A percentile compares a stretch with the other conserved stretches of the same genome.
phyloP scores from a whole-genome alignment of 768 basidiomycete species.

The Lanmaoa rubissima region DNA sequence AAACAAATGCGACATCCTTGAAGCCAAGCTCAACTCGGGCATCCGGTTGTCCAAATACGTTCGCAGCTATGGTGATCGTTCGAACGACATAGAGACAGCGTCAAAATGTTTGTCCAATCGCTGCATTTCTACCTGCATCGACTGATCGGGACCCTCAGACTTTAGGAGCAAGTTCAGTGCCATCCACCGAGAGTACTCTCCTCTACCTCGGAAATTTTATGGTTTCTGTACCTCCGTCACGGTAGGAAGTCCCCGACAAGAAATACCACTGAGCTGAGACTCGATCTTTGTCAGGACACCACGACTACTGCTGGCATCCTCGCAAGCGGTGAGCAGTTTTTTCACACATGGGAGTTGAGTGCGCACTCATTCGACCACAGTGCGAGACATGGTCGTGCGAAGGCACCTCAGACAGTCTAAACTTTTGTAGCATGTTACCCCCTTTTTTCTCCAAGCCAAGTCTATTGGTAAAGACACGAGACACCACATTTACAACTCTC shows the following conservation, averaged over 20 bases:
- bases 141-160: conserved; percentile 39
- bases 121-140: not conserved
- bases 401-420: conserved; percentile 75
- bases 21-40: conserved; percentile 61
- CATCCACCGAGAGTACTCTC: conserved; percentile 75
- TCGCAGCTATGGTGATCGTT: conserved; percentile 64
- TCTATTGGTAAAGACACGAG: conserved; percentile 8
- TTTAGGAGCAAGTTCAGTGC: conserved; percentile 70
- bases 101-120: conserved; percentile 52
- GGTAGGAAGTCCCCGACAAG: conserved; percentile 31
- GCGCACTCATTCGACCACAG: conserved; percentile 34
- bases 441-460: not conserved
- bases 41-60: conserved; percentile 66
- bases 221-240: conserved; percentile 78
- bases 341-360: not conserved
- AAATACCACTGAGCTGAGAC: not conserved
- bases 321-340: conserved; percentile 55
- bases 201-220: conserved; percentile 72
- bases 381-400: conserved; percentile 80
- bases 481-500: not conserved
- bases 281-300: conserved; percentile 47
- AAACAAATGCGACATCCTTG: conserved; percentile 79
- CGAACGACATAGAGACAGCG: conserved; percentile 68
- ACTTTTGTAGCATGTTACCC: conserved; percentile 44
- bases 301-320: conserved; percentile 74